These are phyloP conservation scores for Tubosaeta sp. DNA, from an alignment of 768 basidiomycete genomes.

Conservation along the genomic window DNA sequence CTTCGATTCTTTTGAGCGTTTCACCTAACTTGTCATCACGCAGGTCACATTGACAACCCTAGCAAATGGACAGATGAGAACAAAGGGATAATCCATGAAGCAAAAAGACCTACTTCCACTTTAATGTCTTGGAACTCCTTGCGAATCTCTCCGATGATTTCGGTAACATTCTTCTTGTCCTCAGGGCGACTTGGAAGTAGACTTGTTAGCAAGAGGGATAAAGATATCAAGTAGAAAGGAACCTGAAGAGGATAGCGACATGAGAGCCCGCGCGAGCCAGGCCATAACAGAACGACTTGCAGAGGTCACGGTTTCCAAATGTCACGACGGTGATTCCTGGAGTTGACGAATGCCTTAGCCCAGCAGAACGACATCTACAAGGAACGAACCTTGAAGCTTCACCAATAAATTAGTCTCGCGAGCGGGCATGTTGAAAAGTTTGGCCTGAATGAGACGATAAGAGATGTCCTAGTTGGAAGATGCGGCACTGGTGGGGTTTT, in stretches of 20 bases:
- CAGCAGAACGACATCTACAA: background rate
- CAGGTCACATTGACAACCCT: constrained; percentile 65
- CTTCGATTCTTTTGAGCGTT: constrained; percentile 45
- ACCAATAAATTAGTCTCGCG: background rate
- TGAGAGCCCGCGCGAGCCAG: constrained; percentile 51
- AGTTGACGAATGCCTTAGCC: background rate
- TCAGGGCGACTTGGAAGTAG: constrained; percentile 35
- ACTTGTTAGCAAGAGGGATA: background rate
- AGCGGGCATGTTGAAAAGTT: constrained; percentile 9
- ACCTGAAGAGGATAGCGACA: constrained; percentile 63
- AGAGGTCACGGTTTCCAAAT: constrained; percentile 60
- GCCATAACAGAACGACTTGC: constrained; percentile 49
- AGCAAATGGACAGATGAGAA: background rate
- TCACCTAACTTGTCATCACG: constrained; percentile 41
- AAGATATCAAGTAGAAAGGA: background rate
- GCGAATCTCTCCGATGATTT: constrained; percentile 29
- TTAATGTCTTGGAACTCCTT: constrained; percentile 41
- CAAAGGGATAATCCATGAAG: background rate
- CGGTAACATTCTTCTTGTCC: constrained; percentile 46
- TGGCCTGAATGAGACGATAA: background rate
- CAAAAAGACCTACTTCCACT: constrained; percentile 27
- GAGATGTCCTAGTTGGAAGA: no score
- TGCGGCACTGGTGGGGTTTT: constrained; percentile 2
- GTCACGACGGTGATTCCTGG: constrained; percentile 53
- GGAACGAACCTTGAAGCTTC: constrained; percentile 28